Evolutionary conservation across 2,329 filamentous ascomycete species (phyloP).

Genomic region (Neonectria ditissima): DNA sequence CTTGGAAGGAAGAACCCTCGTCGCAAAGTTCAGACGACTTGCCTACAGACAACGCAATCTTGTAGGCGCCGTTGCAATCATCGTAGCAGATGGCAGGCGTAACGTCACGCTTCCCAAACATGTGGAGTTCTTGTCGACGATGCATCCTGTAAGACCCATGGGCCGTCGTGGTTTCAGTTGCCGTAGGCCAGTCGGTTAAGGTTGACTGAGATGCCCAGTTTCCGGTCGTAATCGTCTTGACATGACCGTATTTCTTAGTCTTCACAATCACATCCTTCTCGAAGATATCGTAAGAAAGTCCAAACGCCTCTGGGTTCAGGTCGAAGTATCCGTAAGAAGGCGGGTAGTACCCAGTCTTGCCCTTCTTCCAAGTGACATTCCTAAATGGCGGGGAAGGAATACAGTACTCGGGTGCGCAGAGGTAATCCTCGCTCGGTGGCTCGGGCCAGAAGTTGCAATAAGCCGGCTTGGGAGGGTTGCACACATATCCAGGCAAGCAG

Average conservation of each 20-base stretch:
- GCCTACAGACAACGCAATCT: conserved; percentile 61
- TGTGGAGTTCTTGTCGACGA: conserved; percentile 36
- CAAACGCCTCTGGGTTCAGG: conserved; percentile 71
- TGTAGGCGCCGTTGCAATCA: conserved; percentile 62
- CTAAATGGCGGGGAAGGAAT: conserved; percentile 54
- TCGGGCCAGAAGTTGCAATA: conserved; percentile 65
- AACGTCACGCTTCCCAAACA: conserved; percentile 54
- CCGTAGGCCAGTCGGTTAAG: conserved; percentile 51
- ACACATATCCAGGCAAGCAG: conserved; percentile 65
- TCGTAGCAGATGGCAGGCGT: conserved; percentile 64
- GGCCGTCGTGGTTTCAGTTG: conserved; percentile 35
- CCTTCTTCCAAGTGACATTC: conserved; percentile 56
- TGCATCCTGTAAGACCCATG: conserved; percentile 25
- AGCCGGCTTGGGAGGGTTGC: conserved; percentile 61
- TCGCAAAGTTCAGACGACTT: conserved; percentile 62
- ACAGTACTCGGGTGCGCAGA: conserved; percentile 61
- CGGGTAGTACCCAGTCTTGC: conserved; percentile 63
- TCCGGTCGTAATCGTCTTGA: conserved; percentile 63
- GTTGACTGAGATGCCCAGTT: conserved; percentile 66
- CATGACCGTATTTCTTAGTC: conserved; percentile 48
- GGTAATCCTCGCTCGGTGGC: conserved; percentile 58
- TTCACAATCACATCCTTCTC: conserved; percentile 55
- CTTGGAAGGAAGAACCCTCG: conserved; percentile 54
- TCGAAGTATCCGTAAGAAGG: conserved; percentile 69
- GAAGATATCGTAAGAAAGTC: conserved; percentile 73